Evolutionary conservation across 169 alveolate genomes (phyloP), one percentile per base, ranked within the genome.

Genomic region (Cryptosporidium felis): DNA sequence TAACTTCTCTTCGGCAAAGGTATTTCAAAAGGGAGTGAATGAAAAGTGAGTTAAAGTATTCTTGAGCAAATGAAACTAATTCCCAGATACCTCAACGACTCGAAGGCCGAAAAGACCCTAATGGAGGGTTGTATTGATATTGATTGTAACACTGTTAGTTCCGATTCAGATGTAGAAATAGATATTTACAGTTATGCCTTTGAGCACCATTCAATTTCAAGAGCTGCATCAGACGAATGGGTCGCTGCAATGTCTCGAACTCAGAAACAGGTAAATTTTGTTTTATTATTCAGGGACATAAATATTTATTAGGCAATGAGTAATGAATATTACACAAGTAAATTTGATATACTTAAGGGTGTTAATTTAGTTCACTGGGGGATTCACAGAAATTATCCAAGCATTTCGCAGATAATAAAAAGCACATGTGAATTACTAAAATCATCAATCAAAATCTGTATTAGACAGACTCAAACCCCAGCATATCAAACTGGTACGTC

Each of bases 181-280:
- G 42, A 61, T 14, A 28, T 63, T 9, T 44, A 5, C n/a, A 12
- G 46, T 5, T 63, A 41, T 63, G 62, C 61, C 12, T 63, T 63
- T 18, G 60, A 63, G 23, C 59, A 38, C 10, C 60, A 45, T 44
- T 45, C 60, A 42, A 63, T 63, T 63, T 41, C 80, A n/a, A 61
- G 26, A 61, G 80, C 80, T 38, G 80, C 80, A 38, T 61, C 80
- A n/a, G 80, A 61, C 41, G 80, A 61, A 21, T 61, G 80, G 80
- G 80, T 61, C 16, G 80, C 80, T 38, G 80, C 80, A 61, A 61
- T 61, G 9, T 58, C 80, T 61, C 49, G 56, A 34, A 21, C 41
- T 8, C 80, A 61, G 32, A 61, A 61, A 40, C 80, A 61, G 26
- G 80, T 61, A n/a, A 38, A 28, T 34, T 61, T 5, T 4, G 1